phyloP scores from a whole-genome alignment of 1,139 yeast species.

The Saccharomyces uvarum region DNA sequence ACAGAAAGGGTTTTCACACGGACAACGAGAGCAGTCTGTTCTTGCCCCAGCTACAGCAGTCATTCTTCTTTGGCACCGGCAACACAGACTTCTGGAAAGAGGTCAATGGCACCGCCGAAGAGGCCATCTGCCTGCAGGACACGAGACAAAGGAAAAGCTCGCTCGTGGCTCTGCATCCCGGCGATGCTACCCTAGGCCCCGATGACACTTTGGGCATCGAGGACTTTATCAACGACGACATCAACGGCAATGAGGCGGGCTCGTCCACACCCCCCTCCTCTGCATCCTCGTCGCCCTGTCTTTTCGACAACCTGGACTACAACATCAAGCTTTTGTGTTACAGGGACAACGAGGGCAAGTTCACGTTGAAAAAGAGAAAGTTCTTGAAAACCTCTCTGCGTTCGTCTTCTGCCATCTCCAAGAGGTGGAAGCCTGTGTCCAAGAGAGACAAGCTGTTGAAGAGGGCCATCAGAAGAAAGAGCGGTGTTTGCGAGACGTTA shows the following conservation, averaged over 20 bases:
- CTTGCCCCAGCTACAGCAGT: not conserved
- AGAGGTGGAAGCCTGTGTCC: slow-evolving; percentile 11
- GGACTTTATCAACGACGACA: slow-evolving; percentile 12
- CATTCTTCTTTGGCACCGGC: not conserved
- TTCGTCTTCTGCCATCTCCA: slow-evolving; percentile 7
- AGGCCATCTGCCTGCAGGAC: slow-evolving; percentile 12
- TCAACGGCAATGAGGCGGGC: not conserved
- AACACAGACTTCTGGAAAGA: slow-evolving; percentile 31
- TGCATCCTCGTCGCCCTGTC: not conserved
- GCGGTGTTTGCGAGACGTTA: slow-evolving; percentile 31
- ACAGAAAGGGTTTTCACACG: not conserved
- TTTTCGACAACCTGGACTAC: not conserved
- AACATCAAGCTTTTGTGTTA: slow-evolving; percentile 15
- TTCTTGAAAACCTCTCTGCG: not conserved
- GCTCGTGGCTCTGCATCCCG: slow-evolving; percentile 1
- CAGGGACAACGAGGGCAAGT: slow-evolving; percentile 28
- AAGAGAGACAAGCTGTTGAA: slow-evolving; percentile 11
- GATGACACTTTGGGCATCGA: slow-evolving; percentile 6
- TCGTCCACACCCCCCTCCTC: not conserved
- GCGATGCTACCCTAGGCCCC: slow-evolving; percentile 4
- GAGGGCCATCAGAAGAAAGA: slow-evolving; percentile 27
- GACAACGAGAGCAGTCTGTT: not conserved
- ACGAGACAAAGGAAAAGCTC: slow-evolving; percentile 3
- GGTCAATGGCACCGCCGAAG: slow-evolving; percentile 20
- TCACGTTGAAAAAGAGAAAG: slow-evolving; percentile 18